Evolutionary conservation across 192 early-diverging fungal genomes (phyloP), one percentile per base, ranked within the genome.

Genomic region (Coemansia sp.): DNA sequence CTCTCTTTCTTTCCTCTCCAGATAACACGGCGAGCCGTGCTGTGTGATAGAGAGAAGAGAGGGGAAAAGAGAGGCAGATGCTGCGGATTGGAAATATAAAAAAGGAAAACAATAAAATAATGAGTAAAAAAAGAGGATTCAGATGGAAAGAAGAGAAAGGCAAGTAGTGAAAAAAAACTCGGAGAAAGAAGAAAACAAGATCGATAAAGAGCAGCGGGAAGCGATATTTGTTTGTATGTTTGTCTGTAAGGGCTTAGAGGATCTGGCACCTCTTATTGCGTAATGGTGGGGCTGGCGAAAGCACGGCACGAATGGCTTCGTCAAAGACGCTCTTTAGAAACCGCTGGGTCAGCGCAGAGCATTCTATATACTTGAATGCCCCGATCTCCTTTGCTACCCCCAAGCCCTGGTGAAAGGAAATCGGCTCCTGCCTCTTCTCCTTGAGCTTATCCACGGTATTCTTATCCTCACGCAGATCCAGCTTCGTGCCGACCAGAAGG

Each of bases 301-400:
- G 86, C 16, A 96, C 97, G 6, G 95, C 95, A 55, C 95, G 89
- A 72, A 97, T 99, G 19, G 97, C 97, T 68, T 97, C 95, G 76
- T 99, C 97, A 89, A 99, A 99, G 16, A 99, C 95, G 72, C 92
- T 95, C 88, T 99, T 98, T 66, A 99, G 76, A 37, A 96, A 95
- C 83, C 96, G 95, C 84, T 97, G 95, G 59, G 97, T 97, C 68
- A 99, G 86, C 45, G 97, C 95, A 19, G 95, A 98, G 78, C 97
- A 99, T 84, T 99, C 97, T 40, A 97, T 85, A 76, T 99, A 99
- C 65, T 91, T 93, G 77, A 93, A 92, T 20, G 93, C 95, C 16
- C 83, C 71, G 68, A 99, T 91, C 69, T 95, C 93, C 85, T 93
- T 93, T 63, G 88, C 86, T 89, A 95, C 92, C 67, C 91, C 89